phyloP scores from a whole-genome alignment of 768 basidiomycete genomes.

The Tricholoma sp. region DNA sequence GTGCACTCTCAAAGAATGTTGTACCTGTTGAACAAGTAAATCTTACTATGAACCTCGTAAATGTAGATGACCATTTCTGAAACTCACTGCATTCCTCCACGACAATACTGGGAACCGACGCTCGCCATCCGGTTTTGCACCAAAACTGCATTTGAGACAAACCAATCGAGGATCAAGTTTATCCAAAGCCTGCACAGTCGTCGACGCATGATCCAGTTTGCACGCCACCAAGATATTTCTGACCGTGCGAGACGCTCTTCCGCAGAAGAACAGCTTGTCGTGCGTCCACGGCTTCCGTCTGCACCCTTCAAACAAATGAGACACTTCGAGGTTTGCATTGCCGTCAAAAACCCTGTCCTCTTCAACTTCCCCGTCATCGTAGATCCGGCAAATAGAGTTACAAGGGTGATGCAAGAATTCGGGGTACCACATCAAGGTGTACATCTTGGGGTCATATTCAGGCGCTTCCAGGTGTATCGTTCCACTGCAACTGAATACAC shows the following conservation, averaged over 20 bases:
- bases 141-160: conserved; percentile 32
- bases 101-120: conserved; percentile 22
- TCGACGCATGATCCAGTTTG: conserved; percentile 18
- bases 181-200: conserved; percentile 25
- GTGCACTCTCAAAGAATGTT: conserved; percentile 26
- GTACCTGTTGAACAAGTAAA: conserved; percentile 19
- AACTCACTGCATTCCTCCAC: conserved; percentile 30
- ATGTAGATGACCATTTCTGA: background rate
- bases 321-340: conserved; percentile 13
- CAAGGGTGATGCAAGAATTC: conserved; percentile 30
- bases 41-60: background rate
- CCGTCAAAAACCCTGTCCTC: conserved; percentile 5
- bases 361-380: background rate
- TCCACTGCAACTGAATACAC: conserved; percentile 25
- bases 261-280: conserved; percentile 22
- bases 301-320: conserved; percentile 4
- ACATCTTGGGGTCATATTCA: background rate
- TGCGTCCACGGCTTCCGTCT: conserved; percentile 19
- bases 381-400: conserved; percentile 14
- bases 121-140: conserved; percentile 28
- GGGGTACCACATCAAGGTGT: conserved; percentile 27
- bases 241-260: conserved; percentile 25
- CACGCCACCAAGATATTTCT: conserved; percentile 26
- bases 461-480: background rate
- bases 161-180: conserved; percentile 24